A percentile compares a stretch with the other conserved stretches of the same genome.
phyloP scores from a whole-genome alignment of 2,329 filamentous ascomycete genomes.

The Apiospora kogelbergensis region DNA sequence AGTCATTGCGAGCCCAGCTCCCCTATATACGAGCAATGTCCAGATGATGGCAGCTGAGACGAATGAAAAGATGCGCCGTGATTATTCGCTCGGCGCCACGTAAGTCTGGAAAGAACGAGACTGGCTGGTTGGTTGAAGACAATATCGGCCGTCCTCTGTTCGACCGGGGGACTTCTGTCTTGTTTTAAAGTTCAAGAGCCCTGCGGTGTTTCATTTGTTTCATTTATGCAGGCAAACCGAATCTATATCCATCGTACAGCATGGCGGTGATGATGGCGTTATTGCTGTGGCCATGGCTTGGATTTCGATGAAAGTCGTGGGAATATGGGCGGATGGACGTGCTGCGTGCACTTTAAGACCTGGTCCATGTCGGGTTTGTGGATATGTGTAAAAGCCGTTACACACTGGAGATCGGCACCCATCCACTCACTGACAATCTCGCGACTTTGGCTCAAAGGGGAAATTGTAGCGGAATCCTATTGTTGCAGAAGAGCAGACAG shows the following conservation, averaged over 20 bases:
- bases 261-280: not conserved
- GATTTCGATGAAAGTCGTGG: not conserved
- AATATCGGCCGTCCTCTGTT: not conserved
- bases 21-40: not conserved
- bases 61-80: not conserved
- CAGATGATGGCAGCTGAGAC: not conserved
- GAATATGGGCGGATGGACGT: not conserved
- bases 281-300: not conserved
- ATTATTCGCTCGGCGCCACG: not conserved
- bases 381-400: not conserved
- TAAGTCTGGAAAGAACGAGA: not conserved
- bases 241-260: not conserved
- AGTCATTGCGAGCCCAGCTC: not conserved
- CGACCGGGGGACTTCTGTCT: not conserved
- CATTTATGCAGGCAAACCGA: not conserved
- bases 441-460: constrained; percentile 9
- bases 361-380: not conserved
- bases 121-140: not conserved
- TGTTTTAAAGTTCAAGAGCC: not conserved
- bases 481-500: not conserved
- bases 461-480: constrained; percentile 4
- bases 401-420: not conserved
- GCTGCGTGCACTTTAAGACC: not conserved
- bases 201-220: not conserved
- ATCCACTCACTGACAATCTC: not conserved